phyloP scores from a whole-genome alignment of 495 filamentous ascomycete species.

The Staphylotrichum longicolle region DNA sequence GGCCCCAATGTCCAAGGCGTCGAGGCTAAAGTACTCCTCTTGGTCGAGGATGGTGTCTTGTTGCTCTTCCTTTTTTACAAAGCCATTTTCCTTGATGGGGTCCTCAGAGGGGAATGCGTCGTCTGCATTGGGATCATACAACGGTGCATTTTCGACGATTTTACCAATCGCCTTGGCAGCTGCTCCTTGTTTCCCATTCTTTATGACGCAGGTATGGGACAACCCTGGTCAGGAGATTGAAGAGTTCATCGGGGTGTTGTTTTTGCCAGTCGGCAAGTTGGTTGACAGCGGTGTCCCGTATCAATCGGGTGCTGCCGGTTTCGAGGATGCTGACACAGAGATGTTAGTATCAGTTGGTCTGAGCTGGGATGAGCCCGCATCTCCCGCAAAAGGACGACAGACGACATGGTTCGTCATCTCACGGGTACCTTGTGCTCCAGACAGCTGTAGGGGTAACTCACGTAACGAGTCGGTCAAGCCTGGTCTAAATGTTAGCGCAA shows the following conservation, averaged over 20 bases:
- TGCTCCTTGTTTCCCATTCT: slow-evolving; percentile 91
- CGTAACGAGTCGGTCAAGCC: slow-evolving; percentile 92
- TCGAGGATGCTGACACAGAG: slow-evolving; percentile 71
- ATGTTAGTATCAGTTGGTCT: slow-evolving; percentile 27
- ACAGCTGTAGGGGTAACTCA: slow-evolving; percentile 50
- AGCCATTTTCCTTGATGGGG: slow-evolving; percentile 30
- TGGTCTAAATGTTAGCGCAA: slow-evolving; percentile 37
- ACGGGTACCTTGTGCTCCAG: background rate
- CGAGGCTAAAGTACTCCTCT: slow-evolving; percentile 66
- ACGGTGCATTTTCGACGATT: slow-evolving; percentile 83
- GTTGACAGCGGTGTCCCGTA: slow-evolving; percentile 92
- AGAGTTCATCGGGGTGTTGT: slow-evolving; percentile 93
- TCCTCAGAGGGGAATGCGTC: slow-evolving; percentile 45
- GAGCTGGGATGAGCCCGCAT: no score
- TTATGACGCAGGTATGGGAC: slow-evolving; percentile 88
- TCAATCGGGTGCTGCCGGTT: slow-evolving; percentile 90
- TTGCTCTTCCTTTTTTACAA: slow-evolving; percentile 52
- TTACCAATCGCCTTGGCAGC: slow-evolving; percentile 89
- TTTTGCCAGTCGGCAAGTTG: slow-evolving; percentile 97
- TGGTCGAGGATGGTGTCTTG: slow-evolving; percentile 34
- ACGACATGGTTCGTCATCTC: no score
- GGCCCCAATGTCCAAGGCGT: slow-evolving; percentile 70
- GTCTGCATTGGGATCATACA: slow-evolving; percentile 80
- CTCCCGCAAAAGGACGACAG: no score
- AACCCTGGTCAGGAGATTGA: slow-evolving; percentile 93